Percentiles rank a stretch among this genome's conserved stretches.
Conservation (phyloP, 148 eudicot species). For the Simmondsia chinensis region DNA sequence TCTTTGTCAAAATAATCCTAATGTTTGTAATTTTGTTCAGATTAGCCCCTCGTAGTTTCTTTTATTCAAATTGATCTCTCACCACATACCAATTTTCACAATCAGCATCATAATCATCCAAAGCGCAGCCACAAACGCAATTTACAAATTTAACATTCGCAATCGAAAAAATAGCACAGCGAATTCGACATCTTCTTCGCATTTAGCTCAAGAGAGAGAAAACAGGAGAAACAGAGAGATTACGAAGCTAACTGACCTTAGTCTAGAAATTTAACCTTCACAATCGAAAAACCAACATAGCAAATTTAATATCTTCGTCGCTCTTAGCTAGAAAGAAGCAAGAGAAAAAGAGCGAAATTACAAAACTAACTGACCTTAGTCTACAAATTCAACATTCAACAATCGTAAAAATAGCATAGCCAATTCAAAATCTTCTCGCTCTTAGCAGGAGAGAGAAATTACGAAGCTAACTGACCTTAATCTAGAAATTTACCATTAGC, state of each 20-base stretch:
- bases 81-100: no score
- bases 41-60: no score
- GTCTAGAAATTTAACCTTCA: not conserved
- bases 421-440: not conserved
- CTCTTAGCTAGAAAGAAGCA: no score
- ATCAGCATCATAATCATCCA: no score
- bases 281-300: not conserved
- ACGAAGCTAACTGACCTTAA: no score
- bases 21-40: no score
- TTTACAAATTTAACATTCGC: not conserved
- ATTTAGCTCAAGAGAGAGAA: not conserved
- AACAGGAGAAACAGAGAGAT: no score
- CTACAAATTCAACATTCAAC: not conserved
- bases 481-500: not conserved
- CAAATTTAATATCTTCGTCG: not conserved
- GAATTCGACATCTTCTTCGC: no score
- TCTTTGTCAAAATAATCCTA: no score
- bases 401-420: not conserved
- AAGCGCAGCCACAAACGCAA: no score
- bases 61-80: no score
- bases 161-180: not conserved
- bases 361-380: slow-evolving; percentile 34
- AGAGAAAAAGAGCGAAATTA: not conserved
- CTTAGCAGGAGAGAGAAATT: no score
- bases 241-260: slow-evolving; percentile 31